These are phyloP conservation scores for Fusarium succisae DNA, from an alignment of 2,329 filamentous ascomycete species.

Conservation along the genomic window DNA sequence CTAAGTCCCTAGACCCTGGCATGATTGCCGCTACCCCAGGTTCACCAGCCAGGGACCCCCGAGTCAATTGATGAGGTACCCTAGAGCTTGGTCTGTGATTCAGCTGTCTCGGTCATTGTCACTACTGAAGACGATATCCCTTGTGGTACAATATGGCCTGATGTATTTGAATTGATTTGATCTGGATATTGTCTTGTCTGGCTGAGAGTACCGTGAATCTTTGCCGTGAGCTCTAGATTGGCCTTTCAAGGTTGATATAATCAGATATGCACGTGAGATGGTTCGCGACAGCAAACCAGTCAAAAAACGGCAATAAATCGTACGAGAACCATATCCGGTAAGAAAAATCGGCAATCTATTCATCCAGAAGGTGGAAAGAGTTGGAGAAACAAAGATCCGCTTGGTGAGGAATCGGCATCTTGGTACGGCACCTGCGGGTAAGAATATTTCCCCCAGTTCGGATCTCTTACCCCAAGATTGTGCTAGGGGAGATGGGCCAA, in stretches of 20 bases:
- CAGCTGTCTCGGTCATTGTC: not conserved
- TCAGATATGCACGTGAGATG: not conserved
- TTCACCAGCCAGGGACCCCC: not conserved
- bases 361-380: not conserved
- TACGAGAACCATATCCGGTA: slow-evolving; percentile 21
- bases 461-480: slow-evolving; percentile 15
- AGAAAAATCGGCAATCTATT: slow-evolving; percentile 20
- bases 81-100: not conserved
- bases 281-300: not conserved
- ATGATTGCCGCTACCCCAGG: slow-evolving; percentile 1
- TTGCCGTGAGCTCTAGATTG: not conserved
- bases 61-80: not conserved
- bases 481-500: not conserved
- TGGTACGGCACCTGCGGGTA: slow-evolving; percentile 25
- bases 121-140: too few species aligned
- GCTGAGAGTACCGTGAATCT: not conserved
- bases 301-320: not conserved
- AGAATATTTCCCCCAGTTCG: slow-evolving; percentile 26
- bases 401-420: slow-evolving; percentile 9
- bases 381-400: slow-evolving; percentile 35
- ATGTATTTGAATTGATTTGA: not conserved
- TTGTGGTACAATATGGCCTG: not conserved
- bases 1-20: not conserved
- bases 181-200: not conserved
- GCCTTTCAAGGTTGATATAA: not conserved